Percentiles rank a stretch among this genome's conserved stretches.
phyloP scores from a whole-genome alignment of 352 stramenopile genomes.

The Globisporangium uncinulatum region DNA sequence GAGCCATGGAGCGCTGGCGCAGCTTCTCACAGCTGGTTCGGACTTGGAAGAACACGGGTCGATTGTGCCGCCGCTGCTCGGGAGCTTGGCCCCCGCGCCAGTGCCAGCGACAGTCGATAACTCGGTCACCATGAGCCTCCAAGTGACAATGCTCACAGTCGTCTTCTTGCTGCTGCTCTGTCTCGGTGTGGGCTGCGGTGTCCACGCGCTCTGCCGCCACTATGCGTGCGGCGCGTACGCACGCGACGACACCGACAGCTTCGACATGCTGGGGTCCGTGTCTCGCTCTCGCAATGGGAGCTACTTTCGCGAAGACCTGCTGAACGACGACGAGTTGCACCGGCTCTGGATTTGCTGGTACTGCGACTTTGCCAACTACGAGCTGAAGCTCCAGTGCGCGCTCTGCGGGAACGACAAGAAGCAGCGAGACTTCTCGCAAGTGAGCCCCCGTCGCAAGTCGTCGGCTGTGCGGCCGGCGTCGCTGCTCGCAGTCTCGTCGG shows the following conservation, averaged over 20 bases:
- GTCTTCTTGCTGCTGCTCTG: conserved; percentile 32
- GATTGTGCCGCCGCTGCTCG: neutral
- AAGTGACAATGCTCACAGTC: conserved; percentile 27
- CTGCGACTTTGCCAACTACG: conserved; percentile 60
- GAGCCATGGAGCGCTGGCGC: neutral
- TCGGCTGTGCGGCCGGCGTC: conserved; percentile 24
- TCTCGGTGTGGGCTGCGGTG: conserved; percentile 19
- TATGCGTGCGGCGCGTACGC: conserved; percentile 19
- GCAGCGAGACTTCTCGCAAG: conserved; percentile 18
- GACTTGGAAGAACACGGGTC: neutral
- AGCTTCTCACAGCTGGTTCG: neutral
- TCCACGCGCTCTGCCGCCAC: conserved; percentile 27
- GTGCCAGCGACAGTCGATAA: neutral
- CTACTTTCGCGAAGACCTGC: conserved; percentile 42
- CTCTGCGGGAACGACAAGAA: conserved; percentile 38
- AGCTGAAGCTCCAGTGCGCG: conserved; percentile 42
- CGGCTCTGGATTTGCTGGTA: conserved; percentile 46
- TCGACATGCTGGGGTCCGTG: conserved; percentile 13
- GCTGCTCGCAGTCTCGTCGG: conserved; percentile 21
- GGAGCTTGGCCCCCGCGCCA: neutral
- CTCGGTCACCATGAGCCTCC: conserved; percentile 13
- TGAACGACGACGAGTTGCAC: conserved; percentile 44
- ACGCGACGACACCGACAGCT: conserved; percentile 12
- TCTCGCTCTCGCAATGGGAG: conserved; percentile 13
- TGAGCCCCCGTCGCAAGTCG: conserved; percentile 17